Evolutionary conservation across 169 alveolate genomes (phyloP), one percentile per base, ranked within the genome.

Genomic region (Eimeria praecox): DNA sequence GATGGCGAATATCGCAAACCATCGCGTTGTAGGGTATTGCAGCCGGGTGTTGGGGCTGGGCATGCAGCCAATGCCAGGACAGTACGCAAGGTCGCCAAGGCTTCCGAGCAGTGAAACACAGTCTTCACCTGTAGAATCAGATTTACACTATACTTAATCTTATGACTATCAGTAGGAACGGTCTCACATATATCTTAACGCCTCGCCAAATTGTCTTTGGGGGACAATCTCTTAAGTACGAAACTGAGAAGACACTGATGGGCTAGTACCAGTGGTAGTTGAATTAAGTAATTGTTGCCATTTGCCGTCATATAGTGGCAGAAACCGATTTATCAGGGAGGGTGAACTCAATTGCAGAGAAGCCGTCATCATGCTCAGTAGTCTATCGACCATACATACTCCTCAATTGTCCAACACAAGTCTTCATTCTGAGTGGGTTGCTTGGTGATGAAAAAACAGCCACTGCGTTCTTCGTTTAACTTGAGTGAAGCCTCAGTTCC

Each of bases 61-160:
- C 80, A 69, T 69, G 80, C 80, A 69, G 80, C 80, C 80, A 69
- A 4, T 20, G 14, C n/a, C 49, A 33, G 80, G 80, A 44, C n/a
- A 69, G 80, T n/a, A 8, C 80, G n/a, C n/a, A n/a, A n/a, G 24
- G 9, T 16, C 24, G 27, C n/a, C 49, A 49, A 24, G 16, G 44
- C 14, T 16, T 69, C 80, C 0, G 44, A 0, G 3, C 44, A 33
- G 35, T 0, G 12, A 9, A 24, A 14, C 5, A 10, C 80, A 20
- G n/a, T 69, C 6, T 35, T 8, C 80, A n/a, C 49, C n/a, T 69
- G 80, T 1, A 69, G 30, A 33, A 18, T n/a, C 27, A 18, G 16
- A 66, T 66, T 66, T 3, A 3, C 3, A 2, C 10, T 2, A 6
- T 8, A 6, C 8, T 66, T 3, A 30, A 66, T 22, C 38, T 3